Evolutionary conservation across 208 protist genomes (phyloP), one percentile per base, ranked within the genome.

Genomic region (Trypanosoma mega): DNA sequence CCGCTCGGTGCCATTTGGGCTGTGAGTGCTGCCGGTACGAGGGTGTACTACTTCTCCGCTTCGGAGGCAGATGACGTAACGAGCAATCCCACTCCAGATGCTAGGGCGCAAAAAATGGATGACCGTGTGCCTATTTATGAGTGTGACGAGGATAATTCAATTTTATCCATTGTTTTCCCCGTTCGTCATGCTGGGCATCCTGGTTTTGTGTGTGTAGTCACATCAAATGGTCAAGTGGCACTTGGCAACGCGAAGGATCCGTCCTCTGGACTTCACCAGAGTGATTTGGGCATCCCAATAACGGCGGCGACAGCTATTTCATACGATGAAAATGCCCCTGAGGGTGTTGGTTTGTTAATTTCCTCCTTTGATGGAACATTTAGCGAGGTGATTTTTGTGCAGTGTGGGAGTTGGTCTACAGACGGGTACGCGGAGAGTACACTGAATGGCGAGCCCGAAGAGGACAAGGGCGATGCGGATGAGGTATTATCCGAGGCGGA

Each of bases 281-380:
- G 30, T 33, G 47, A 53, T 29, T 16, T 72, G 2, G 66, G 57
- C 3, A 18, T 26, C 30, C 23, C 23, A 29, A 2, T 72, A 1
- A 66, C 66, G 27, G 57, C 59, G 7, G 39, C 51, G 24, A 29
- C 31, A 11, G 50, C 59, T 20, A 44, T 41, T 36, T 14, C 65
- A 14, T 7, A 43, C 12, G 21, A 23, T 11, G 41, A 51, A 31
- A 29, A 37, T 16, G 29, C 26, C 11, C 14, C 9, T 30, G 27
- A 27, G 26, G 47, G 23, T 44, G 52, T n/a, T 44, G 41, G 48
- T 6, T 51, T 72, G 9, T 55, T 72, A 31, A 46, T 66, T 21
- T 51, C 59, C 30, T 64, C 24, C 31, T 66, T 72, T 65, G 66
- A 72, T 27, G 66, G 57, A 24, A 51, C 45, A 18, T 72, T 63